Evolutionary conservation across 83 land plant genomes (phyloP).

Genomic region (Isoetes engelmannii): DNA sequence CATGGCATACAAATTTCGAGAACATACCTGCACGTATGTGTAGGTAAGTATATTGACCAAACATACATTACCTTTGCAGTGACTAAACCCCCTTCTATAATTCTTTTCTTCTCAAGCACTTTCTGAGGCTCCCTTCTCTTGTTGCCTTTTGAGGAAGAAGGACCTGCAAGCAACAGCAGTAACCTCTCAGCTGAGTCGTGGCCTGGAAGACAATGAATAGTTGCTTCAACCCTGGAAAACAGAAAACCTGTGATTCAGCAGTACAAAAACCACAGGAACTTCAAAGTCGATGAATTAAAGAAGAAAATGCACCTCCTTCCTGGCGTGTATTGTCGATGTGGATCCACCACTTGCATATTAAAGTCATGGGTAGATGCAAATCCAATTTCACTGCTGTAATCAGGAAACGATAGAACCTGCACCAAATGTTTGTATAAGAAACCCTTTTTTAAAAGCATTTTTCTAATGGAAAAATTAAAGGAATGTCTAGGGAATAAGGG

Average conservation of each 20-base stretch:
- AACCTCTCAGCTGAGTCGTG: slow-evolving; percentile 49
- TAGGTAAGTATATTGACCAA: too few relatives aligned
- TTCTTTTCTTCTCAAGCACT: neutral
- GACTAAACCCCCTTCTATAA: neutral
- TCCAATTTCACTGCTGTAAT: slow-evolving; percentile 52
- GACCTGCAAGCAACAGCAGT: slow-evolving; percentile 55
- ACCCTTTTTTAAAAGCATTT: neutral
- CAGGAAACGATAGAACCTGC: slow-evolving; percentile 86
- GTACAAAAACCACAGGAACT: neutral
- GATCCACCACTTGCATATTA: slow-evolving; percentile 50
- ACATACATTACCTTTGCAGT: too few relatives aligned
- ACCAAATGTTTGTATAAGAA: neutral
- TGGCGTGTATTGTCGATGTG: slow-evolving; percentile 48
- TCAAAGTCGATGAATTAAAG: too few relatives aligned
- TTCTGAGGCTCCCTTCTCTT: neutral
- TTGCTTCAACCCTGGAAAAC: slow-evolving; percentile 54
- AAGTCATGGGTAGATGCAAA: slow-evolving; percentile 78
- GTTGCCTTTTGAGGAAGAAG: neutral
- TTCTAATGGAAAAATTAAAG: neutral
- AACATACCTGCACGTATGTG: too few relatives aligned
- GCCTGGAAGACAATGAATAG: slow-evolving; percentile 48
- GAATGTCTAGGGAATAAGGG: neutral
- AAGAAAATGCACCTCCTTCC: slow-evolving; percentile 56
- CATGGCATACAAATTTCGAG: too few relatives aligned
- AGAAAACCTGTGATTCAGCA: neutral